phyloP scores from a whole-genome alignment of 495 filamentous ascomycete species.

The Lepidopterella palustris region DNA sequence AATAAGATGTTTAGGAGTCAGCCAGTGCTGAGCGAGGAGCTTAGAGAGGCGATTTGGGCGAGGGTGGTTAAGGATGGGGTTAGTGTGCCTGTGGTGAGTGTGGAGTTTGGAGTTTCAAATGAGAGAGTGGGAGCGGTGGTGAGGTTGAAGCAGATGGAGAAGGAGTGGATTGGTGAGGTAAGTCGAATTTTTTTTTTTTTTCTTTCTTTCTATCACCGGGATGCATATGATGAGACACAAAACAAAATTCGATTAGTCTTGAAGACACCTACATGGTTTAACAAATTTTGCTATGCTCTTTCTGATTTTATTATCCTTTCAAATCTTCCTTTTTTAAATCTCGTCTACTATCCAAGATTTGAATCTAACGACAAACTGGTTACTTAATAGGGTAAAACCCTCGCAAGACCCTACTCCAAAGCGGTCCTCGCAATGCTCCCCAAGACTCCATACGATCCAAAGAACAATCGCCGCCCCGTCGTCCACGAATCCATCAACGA shows the following conservation, averaged over 20 bases:
- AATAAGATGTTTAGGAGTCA: slow-evolving; percentile 68
- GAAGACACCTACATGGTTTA: slow-evolving; percentile 71
- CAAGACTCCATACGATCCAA: slow-evolving; percentile 34
- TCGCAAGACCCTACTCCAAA: slow-evolving; percentile 68
- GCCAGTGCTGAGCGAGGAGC: slow-evolving; percentile 65
- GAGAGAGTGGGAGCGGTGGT: slow-evolving; percentile 83
- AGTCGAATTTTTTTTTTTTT: slow-evolving; percentile 32
- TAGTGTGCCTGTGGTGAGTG: slow-evolving; percentile 72
- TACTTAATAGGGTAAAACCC: slow-evolving; percentile 58
- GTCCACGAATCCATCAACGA: slow-evolving; percentile 88
- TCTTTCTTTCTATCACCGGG: slow-evolving; percentile 26
- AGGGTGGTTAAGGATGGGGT: slow-evolving; percentile 57
- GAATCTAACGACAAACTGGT: background rate
- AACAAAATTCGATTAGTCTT: slow-evolving; percentile 96
- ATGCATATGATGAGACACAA: slow-evolving; percentile 62
- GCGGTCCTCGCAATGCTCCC: slow-evolving; percentile 80
- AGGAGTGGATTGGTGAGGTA: slow-evolving; percentile 66
- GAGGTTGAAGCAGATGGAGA: slow-evolving; percentile 80
- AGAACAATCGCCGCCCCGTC: slow-evolving; percentile 19
- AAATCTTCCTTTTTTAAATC: slow-evolving; percentile 3
- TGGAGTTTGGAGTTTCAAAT: slow-evolving; percentile 71
- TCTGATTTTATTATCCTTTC: slow-evolving; percentile 36
- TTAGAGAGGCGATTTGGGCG: slow-evolving; percentile 68
- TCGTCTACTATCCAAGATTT: background rate
- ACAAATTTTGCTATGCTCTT: slow-evolving; percentile 43